Percentiles rank a stretch among this genome's conserved stretches.
Conservation (phyloP, 2,329 filamentous ascomycete genomes). For the Talaromyces sp. region DNA sequence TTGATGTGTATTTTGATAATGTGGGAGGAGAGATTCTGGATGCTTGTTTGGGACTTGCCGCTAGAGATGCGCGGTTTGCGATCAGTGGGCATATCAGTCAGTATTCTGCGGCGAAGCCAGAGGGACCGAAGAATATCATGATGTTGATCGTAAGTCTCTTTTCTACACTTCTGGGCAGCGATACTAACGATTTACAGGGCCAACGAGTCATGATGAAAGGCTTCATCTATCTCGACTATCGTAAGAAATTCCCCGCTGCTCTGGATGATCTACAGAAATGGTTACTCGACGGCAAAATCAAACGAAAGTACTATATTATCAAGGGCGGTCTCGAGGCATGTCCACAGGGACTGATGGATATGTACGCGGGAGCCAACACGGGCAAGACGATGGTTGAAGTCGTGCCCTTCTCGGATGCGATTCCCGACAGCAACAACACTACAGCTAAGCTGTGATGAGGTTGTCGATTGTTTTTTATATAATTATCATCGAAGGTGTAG, state of each 20-base stretch:
- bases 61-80: conserved; percentile 62
- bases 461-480: neutral
- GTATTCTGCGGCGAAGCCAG: conserved; percentile 60
- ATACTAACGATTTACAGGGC: conserved; percentile 26
- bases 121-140: conserved; percentile 55
- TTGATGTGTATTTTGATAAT: conserved; percentile 73
- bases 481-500: neutral
- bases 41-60: conserved; percentile 63
- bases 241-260: conserved; percentile 57
- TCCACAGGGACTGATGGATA: conserved; percentile 60
- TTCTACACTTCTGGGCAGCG: neutral
- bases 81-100: conserved; percentile 70
- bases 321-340: conserved; percentile 66
- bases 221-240: conserved; percentile 72
- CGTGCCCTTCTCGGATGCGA: conserved; percentile 36
- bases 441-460: conserved; percentile 41
- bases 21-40: conserved; percentile 71
- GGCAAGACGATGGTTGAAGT: conserved; percentile 60
- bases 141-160: conserved; percentile 38
- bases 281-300: conserved; percentile 70
- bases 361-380: conserved; percentile 69
- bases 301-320: conserved; percentile 69
- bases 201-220: conserved; percentile 59
- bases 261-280: conserved; percentile 63
- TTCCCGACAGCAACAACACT: conserved; percentile 29